Percentiles rank a stretch among this genome's conserved stretches.
phyloP scores from a whole-genome alignment of 2,329 filamentous ascomycete species.

The Xylariaceae sp. region DNA sequence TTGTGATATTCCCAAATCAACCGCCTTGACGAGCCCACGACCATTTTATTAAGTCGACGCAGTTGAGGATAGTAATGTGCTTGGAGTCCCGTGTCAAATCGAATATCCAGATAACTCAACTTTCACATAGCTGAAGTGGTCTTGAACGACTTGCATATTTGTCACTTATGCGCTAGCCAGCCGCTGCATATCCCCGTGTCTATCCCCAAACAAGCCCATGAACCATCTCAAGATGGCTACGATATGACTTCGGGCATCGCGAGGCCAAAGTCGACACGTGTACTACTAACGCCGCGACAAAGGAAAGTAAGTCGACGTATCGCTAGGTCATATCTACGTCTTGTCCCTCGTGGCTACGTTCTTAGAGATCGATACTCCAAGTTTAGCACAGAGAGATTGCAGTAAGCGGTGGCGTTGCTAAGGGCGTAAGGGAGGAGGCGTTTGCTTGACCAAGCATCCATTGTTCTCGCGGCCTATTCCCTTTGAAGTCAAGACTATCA shows the following conservation, averaged over 20 bases:
- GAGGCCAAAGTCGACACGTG: neutral
- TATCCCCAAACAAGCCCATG: too few relatives aligned
- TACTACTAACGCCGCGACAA: neutral
- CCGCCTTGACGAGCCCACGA: too few relatives aligned
- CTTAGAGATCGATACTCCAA: neutral
- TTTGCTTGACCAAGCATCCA: neutral
- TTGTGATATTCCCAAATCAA: too few relatives aligned
- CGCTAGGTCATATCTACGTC: neutral
- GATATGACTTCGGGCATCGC: neutral
- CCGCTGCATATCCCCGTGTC: too few relatives aligned
- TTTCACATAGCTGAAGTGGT: too few relatives aligned
- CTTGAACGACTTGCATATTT: too few relatives aligned
- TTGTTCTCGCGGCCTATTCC: neutral
- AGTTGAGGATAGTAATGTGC: too few relatives aligned
- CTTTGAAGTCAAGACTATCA: neutral
- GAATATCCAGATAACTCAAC: too few relatives aligned
- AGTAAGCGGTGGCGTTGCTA: neutral
- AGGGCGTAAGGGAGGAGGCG: neutral
- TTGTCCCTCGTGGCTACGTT: neutral
- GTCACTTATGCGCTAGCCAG: too few relatives aligned
- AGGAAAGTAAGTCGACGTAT: neutral
- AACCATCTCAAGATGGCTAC: neutral
- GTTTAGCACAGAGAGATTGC: neutral
- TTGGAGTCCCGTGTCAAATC: too few relatives aligned
- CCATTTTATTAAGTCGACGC: too few relatives aligned